Percentiles rank a stretch among this genome's conserved stretches.
Conservation (phyloP, 495 filamentous ascomycete species). For the Aspergillus diversus region DNA sequence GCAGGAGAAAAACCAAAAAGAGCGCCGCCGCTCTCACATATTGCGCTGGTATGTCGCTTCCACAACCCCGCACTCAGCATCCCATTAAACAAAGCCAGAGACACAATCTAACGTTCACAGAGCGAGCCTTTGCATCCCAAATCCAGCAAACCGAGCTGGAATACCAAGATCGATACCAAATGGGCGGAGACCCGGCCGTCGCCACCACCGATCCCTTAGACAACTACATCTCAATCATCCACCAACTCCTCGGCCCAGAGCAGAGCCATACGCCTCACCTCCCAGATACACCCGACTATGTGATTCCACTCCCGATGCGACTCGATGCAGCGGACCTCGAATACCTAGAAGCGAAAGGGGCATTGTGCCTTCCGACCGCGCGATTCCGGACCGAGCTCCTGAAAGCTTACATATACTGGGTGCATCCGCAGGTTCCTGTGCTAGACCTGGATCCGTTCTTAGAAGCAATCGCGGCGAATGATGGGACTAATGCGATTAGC, state of each 20-base stretch:
- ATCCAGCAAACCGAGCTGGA: not conserved
- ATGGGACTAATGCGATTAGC: slow-evolving; percentile 2
- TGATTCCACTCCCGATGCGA: slow-evolving; percentile 4
- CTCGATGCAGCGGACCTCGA: slow-evolving; percentile 7
- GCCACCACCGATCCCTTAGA: slow-evolving; percentile 3
- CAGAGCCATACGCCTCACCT: not conserved
- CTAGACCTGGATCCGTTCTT: slow-evolving; percentile 10
- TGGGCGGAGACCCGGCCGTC: not conserved
- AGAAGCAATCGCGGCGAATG: not conserved
- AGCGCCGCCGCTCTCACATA: too few relatives aligned
- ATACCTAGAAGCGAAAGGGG: slow-evolving; percentile 11
- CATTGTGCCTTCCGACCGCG: slow-evolving; percentile 6
- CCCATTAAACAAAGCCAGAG: too few relatives aligned
- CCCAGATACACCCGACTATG: slow-evolving; percentile 3
- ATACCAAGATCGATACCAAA: not conserved
- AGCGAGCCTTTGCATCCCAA: not conserved
- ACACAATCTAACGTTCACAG: too few relatives aligned
- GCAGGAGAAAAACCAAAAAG: too few relatives aligned
- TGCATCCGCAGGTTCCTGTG: slow-evolving; percentile 12
- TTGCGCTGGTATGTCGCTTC: too few relatives aligned
- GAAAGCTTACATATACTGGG: slow-evolving; percentile 14
- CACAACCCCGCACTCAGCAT: too few relatives aligned
- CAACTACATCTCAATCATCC: slow-evolving; percentile 10
- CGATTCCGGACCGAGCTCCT: slow-evolving; percentile 9
- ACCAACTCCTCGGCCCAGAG: slow-evolving; percentile 6